Base-by-base conservation (phyloP, 2,329 filamentous ascomycete species). In the Neofusicoccum kwambonambiense region DNA sequence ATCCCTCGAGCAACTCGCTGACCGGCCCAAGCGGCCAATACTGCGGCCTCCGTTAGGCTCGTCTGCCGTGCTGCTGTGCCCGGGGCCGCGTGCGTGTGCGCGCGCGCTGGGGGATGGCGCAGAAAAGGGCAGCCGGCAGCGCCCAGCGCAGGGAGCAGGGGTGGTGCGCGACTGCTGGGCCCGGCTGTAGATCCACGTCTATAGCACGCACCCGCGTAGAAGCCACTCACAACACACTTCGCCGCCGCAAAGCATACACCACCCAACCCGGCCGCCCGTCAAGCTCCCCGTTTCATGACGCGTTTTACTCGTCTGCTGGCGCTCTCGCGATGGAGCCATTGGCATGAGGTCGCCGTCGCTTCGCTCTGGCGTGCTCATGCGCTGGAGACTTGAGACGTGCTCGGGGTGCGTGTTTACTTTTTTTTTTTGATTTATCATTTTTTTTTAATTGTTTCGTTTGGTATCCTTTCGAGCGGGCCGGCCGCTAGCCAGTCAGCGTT, bases 141-240 rank as follows among this genome's bases (percentile, higher is more conserved):
- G 27, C 27, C 27, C 27, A 31, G 27, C 17, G 27, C 54, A 57
- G 17, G 17, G 34, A 27, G 51, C 51, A 52, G 50, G 50, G 50
- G 17, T 41, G 27, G 27, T 31, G 27, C 27, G 27, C 27, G 27
- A 7, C 27, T 1, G 27, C 27, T 7, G 41, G 41, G 41, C 15
- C 41, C 41, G 52, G 12, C 15, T 34, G 56, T 15, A 58, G 41
- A 58, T 58, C 56, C 56, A 58, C 56, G 56, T 58, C 56, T 58
- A 58, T 58, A 58, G 37, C 50, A 37, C 47, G 6, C 34, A 9
- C 31, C 39, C 54, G 54, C 54, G 19, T n/a, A 22, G 19, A 22
- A 22, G 19, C 19, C 41, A 44, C 37, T 15, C 52, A 31, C 54
- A 35, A 45, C 22, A 39, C 50, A 17, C 45, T 49, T 27, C 50